A percentile compares a stretch with the other conserved stretches of the same genome.
Conservation (phyloP, 2,329 filamentous ascomycete species). For the Botrytis porri region DNA sequence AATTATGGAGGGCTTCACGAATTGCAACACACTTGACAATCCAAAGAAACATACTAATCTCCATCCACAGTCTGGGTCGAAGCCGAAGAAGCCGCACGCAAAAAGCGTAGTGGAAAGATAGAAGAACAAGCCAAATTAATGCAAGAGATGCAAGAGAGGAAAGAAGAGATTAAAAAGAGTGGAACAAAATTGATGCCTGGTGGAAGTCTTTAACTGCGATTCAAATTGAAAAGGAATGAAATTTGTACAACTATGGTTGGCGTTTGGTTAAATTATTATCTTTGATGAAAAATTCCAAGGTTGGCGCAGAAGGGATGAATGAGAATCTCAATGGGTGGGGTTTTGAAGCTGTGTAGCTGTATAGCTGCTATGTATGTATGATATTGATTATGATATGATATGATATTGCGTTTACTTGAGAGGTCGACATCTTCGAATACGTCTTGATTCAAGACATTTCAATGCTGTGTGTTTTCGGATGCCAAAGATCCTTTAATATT, state of each 20-base stretch:
- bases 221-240: background rate
- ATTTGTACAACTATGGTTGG: background rate
- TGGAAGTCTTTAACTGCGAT: constrained; percentile 28
- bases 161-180: constrained; percentile 43
- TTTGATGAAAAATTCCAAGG: background rate
- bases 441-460: background rate
- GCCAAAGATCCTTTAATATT: background rate
- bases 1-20: background rate
- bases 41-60: background rate
- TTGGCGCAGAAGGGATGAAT: background rate
- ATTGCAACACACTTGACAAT: background rate
- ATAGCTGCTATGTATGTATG: background rate
- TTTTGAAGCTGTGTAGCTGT: background rate
- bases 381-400: background rate
- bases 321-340: background rate
- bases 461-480: too few relatives aligned
- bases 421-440: background rate
- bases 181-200: constrained; percentile 28
- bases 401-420: background rate
- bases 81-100: constrained; percentile 42
- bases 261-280: constrained; percentile 7
- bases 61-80: constrained; percentile 45
- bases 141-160: constrained; percentile 42
- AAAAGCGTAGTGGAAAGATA: constrained; percentile 39
- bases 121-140: constrained; percentile 39